These are phyloP conservation scores for Pleurotus sapidus DNA, from an alignment of 768 basidiomycete genomes.

Conservation along the genomic window DNA sequence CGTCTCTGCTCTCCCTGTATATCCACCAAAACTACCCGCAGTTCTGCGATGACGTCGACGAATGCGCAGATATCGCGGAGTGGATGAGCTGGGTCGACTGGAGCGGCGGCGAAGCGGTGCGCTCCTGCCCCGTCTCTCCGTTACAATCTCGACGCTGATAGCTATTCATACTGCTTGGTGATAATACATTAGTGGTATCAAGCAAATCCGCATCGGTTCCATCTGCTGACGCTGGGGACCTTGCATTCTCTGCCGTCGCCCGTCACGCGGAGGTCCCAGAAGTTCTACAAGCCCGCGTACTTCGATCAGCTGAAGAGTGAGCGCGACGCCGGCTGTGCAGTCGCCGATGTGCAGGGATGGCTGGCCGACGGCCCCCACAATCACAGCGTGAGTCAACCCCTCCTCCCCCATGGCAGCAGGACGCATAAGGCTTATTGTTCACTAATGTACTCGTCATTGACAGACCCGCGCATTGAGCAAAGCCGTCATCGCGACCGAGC, in stretches of 20 bases:
- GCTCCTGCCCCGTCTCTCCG: slow-evolving; percentile 14
- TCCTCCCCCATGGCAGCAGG: too few species aligned
- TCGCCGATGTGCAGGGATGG: slow-evolving; percentile 60
- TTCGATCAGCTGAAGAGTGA: slow-evolving; percentile 63
- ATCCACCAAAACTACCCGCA: slow-evolving; percentile 92
- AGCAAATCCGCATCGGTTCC: slow-evolving; percentile 83
- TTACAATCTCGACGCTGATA: neutral
- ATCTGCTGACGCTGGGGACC: slow-evolving; percentile 75
- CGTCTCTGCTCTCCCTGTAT: slow-evolving; percentile 84
- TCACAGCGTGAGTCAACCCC: too few species aligned
- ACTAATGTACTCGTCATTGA: neutral
- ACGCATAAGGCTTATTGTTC: too few species aligned
- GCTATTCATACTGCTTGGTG: neutral
- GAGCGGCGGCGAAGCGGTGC: slow-evolving; percentile 60
- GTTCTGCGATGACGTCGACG: slow-evolving; percentile 76
- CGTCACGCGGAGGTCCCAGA: slow-evolving; percentile 75
- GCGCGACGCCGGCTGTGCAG: slow-evolving; percentile 57
- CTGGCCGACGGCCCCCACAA: slow-evolving; percentile 28
- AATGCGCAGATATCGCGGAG: slow-evolving; percentile 68
- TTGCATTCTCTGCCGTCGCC: slow-evolving; percentile 88
- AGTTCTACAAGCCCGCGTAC: slow-evolving; percentile 83
- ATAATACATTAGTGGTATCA: slow-evolving; percentile 49
- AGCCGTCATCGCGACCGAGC: slow-evolving; percentile 37
- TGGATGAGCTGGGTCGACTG: slow-evolving; percentile 78
- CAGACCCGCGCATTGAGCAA: slow-evolving; percentile 26